Evolutionary conservation across 441 rosid genomes (phyloP), one percentile per base, ranked within the genome.

Genomic region (Lepidium campestre): DNA sequence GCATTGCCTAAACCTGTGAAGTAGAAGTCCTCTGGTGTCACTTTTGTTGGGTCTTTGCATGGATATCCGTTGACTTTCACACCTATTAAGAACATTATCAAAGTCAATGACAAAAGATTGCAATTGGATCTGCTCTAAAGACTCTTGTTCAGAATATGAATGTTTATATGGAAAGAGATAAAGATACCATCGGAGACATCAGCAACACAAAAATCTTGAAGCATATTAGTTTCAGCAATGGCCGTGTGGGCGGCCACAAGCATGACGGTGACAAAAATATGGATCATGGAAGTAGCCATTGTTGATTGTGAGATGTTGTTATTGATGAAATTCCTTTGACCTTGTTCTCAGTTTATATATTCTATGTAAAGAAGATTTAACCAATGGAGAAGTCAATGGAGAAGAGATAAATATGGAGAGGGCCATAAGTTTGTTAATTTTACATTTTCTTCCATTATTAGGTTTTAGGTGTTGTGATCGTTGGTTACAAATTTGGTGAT

Each of bases 21-120:
- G 81, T 72, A 85, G 77, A 90, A 90, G 76, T 90, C 94, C 0
- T 42, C 78, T 34, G 73, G 84, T 8, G 81, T 77, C 12, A 83
- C 57, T 29, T 85, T 78, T 22, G 82, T 15, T 18, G 77, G 83
- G 3, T 80, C 71, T 70, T 87, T 90, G 87, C 96, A 90, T 1
- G 78, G 42, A 71, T 85, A 85, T 25, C 93, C 96, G 61, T 88
- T 88, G 49, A 88, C 62, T 76, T 81, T 84, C 11, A 75, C 72
- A 48, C 77, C 89, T 86, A 80, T 5, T 46, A 1, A 41, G n/a
- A 7, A 44, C 45, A 44, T 75, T 35, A 17, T 10, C 19, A 57
- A 53, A 37, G 29, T 47, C 40, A 58, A 64, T 10, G 23, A 57
- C 48, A 68, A 35, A 5, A 17, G 7, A 39, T 14, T 35, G 32